Conservation (phyloP, 78 protist species). For the Capsaspora owczarzaki region DNA sequence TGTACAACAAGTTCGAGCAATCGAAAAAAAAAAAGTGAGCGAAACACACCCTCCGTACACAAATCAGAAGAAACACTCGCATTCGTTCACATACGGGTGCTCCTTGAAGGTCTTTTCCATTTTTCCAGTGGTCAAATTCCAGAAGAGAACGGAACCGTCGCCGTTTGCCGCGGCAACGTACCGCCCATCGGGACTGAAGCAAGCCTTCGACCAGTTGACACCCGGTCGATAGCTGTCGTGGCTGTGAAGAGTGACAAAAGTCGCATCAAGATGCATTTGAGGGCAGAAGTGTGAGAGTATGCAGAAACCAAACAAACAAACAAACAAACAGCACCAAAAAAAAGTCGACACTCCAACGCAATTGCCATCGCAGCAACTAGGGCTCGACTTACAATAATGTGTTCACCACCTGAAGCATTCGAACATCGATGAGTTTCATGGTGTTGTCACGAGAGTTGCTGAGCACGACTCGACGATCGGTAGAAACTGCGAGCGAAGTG, state of each 20-base stretch:
- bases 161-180: constrained; percentile 35
- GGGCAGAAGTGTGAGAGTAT: neutral
- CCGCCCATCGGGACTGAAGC: constrained; percentile 18
- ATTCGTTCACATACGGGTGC: constrained; percentile 1
- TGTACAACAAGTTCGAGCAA: neutral
- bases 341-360: neutral
- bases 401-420: constrained; percentile 36
- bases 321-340: neutral
- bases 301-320: neutral
- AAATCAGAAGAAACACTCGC: neutral
- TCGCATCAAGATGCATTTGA: neutral
- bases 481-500: constrained; percentile 29
- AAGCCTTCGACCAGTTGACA: constrained; percentile 11
- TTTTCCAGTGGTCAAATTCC: constrained; percentile 49
- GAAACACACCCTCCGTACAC: too few relatives aligned
- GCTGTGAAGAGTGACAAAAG: neutral
- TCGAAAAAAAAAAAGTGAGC: neutral
- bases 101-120: constrained; percentile 13
- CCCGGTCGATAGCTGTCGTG: neutral
- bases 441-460: constrained; percentile 61
- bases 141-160: constrained; percentile 57
- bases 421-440: constrained; percentile 56
- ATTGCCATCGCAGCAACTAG: neutral
- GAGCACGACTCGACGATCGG: constrained; percentile 34
- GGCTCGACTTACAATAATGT: constrained; percentile 31